Conservation (phyloP, 2,329 filamentous ascomycete species). For the Penicillium sp. region DNA sequence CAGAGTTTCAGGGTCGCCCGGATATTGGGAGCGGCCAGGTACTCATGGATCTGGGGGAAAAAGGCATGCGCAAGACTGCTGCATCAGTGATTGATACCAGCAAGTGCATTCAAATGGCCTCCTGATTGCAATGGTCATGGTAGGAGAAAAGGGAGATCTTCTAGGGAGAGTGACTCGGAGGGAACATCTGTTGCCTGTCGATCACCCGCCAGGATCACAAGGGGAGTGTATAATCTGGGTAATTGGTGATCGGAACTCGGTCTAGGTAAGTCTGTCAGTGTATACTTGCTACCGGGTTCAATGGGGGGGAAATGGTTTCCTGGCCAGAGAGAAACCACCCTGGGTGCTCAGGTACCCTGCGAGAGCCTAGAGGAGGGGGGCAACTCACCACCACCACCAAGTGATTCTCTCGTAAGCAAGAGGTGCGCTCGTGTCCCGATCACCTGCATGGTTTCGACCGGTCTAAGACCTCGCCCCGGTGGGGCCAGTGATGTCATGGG, state of each 20-base stretch:
- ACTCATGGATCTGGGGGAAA: constrained; percentile 14
- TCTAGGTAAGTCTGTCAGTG: not conserved
- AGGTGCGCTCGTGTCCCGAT: constrained; percentile 13
- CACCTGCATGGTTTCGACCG: constrained; percentile 32
- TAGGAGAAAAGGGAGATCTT: not conserved
- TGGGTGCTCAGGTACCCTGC: constrained; percentile 5
- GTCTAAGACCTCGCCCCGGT: constrained; percentile 29
- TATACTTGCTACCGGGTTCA: no score
- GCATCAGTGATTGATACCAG: not conserved
- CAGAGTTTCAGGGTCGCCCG: constrained; percentile 17
- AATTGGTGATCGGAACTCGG: not conserved
- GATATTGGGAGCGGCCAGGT: constrained; percentile 6
- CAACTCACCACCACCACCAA: not conserved
- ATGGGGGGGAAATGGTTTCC: constrained; percentile 16
- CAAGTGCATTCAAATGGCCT: not conserved
- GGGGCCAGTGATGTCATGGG: constrained; percentile 30
- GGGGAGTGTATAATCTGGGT: constrained; percentile 1
- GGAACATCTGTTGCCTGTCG: constrained; percentile 23
- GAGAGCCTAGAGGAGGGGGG: not conserved
- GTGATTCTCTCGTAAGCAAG: not conserved
- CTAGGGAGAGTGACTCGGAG: not conserved
- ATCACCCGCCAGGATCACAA: constrained; percentile 23
- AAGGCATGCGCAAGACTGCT: constrained; percentile 2
- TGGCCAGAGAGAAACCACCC: not conserved
- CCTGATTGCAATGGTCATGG: not conserved